Evolutionary conservation across 2,329 filamentous ascomycete species (phyloP), one percentile per base, ranked within the genome.

Genomic region (Alternaria brassicicola): DNA sequence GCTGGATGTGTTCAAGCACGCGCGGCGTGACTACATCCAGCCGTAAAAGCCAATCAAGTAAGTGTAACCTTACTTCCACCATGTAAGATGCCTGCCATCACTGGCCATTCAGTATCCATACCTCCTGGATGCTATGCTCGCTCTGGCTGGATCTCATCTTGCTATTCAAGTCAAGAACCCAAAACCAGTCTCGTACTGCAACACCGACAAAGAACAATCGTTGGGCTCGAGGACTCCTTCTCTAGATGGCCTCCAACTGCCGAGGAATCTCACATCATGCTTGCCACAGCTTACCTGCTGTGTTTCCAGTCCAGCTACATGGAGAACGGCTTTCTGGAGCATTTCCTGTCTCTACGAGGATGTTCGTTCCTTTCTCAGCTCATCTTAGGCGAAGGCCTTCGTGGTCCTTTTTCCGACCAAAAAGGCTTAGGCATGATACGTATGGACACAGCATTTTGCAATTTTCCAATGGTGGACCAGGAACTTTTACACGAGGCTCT

Each of bases 191-290:
- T 53, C 6, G 61, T 62, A 3, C 61, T 71, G 9, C 23, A 41
- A 6, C 64, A 71, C 48, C 66, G 68, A 31, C 67, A 71, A 42
- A 65, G 55, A 25, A 67, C 68, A 23, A 70, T 70, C 8, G 50
- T 47, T 31, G 68, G 65, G 6, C 61, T 71, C 3, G 62, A 70
- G 17, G 47, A 64, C 19, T 62, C 67, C 7, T 70, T 71, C 46
- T 49, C 57, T 7, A 55, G 36, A 39, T 70, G 68, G 68, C 68
- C 68, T 7, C 61, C 62, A 3, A 54, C 43, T 21, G 48, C 64
- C n/a, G 54, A 65, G n/a, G 64, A 71, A 50, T 66, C 65, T 5
- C 67, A 71, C 46, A 57, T 63, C 21, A 71, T 70, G 66, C 57
- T 71, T 7, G 68, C 66, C 3, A 65, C 67, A 10, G 65, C 62